phyloP scores from a whole-genome alignment of 805 yeast species.

The Teunomyces aglyptinius region DNA sequence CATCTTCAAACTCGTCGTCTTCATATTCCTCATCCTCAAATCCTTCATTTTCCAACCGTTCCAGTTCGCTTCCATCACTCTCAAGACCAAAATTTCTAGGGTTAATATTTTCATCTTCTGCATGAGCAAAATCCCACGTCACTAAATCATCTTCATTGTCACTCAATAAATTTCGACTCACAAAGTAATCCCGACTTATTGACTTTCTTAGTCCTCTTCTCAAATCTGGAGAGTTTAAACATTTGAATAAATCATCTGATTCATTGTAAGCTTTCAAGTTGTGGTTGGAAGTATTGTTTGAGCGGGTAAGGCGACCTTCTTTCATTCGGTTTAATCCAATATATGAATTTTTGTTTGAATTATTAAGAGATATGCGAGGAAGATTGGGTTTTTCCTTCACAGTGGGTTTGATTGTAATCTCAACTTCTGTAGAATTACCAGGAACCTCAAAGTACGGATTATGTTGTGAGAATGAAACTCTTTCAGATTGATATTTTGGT shows the following conservation, averaged over 20 bases:
- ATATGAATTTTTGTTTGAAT: slow-evolving; percentile 32
- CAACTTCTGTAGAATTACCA: background rate
- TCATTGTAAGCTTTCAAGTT: slow-evolving; percentile 16
- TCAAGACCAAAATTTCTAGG: background rate
- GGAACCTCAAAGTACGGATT: slow-evolving; percentile 28
- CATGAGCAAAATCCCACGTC: slow-evolving; percentile 4
- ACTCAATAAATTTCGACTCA: slow-evolving; percentile 3
- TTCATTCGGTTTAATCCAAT: slow-evolving; percentile 40
- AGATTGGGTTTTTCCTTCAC: slow-evolving; percentile 28
- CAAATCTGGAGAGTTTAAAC: slow-evolving; percentile 25
- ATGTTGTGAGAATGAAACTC: slow-evolving; percentile 19
- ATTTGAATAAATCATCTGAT: slow-evolving; percentile 14
- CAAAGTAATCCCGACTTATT: background rate
- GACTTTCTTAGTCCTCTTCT: slow-evolving; percentile 14
- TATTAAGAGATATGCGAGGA: slow-evolving; percentile 29
- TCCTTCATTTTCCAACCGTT: background rate
- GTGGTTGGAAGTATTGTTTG: slow-evolving; percentile 16
- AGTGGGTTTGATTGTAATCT: background rate
- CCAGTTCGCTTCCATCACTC: background rate
- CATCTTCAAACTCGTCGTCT: slow-evolving; percentile 1
- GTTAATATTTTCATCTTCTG: background rate
- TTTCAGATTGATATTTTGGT: slow-evolving; percentile 18
- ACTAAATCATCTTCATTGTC: slow-evolving; percentile 12
- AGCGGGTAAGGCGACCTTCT: slow-evolving; percentile 22
- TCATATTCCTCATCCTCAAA: background rate